These are phyloP conservation scores for Podila epicladia DNA, from an alignment of 192 early-diverging fungal genomes.

Conservation along the genomic window DNA sequence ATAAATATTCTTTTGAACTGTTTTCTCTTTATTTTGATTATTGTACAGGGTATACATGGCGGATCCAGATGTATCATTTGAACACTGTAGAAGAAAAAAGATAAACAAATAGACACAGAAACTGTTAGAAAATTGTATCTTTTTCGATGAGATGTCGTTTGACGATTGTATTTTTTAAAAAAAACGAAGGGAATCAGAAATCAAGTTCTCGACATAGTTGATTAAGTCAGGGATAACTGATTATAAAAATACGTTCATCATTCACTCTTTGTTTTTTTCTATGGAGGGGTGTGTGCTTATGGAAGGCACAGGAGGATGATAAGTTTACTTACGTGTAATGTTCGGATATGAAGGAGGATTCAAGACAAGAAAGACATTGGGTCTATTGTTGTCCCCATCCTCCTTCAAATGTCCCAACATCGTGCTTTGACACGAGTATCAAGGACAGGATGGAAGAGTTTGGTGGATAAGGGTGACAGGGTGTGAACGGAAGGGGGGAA, in stretches of 20 bases:
- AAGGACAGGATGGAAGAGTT: not conserved
- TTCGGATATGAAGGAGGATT: not conserved
- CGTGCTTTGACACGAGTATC: not conserved
- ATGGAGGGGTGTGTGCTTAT: not conserved
- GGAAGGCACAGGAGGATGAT: not conserved
- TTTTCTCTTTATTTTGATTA: not conserved
- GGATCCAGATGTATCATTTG: not conserved
- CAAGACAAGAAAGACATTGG: not conserved
- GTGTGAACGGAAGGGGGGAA: not conserved
- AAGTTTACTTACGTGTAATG: conserved; percentile 5
- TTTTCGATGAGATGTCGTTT: not conserved
- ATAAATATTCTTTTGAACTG: not conserved
- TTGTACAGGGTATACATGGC: not conserved
- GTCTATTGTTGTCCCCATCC: not conserved
- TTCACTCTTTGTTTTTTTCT: conserved; percentile 14
- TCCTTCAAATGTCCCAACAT: not conserved
- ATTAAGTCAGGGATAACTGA: conserved; percentile 33
- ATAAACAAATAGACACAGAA: not conserved
- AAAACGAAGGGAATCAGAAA: conserved; percentile 16
- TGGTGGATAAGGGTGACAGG: too few species aligned
- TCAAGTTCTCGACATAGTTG: conserved; percentile 33
- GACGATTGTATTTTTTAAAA: not conserved
- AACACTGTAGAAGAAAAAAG: not conserved
- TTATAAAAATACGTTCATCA: conserved; percentile 21
- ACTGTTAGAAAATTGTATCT: not conserved